Conservation (phyloP, 768 basidiomycete genomes). For the Auriscalpium orientale region DNA sequence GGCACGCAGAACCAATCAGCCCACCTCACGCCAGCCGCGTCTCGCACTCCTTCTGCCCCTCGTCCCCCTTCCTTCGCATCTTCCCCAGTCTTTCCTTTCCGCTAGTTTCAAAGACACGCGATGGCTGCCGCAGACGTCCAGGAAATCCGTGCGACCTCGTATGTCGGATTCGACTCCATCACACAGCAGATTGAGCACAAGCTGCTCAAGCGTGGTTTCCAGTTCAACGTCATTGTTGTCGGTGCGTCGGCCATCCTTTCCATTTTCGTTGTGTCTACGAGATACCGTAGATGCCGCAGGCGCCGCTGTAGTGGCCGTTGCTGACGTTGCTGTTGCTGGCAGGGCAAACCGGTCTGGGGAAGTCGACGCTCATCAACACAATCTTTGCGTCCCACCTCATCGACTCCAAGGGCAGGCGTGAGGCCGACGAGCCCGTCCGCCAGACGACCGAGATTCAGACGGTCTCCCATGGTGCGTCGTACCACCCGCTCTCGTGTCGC, state of each 20-base stretch:
- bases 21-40: neutral
- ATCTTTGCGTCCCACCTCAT: slow-evolving; percentile 98
- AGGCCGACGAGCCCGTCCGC: slow-evolving; percentile 80
- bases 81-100: slow-evolving; percentile 1
- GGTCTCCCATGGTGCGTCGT: slow-evolving; percentile 77
- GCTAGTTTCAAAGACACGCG: neutral
- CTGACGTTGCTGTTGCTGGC: neutral
- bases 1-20: neutral
- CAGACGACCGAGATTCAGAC: slow-evolving; percentile 97
- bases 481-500: neutral
- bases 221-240: slow-evolving; percentile 97
- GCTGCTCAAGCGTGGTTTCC: slow-evolving; percentile 97
- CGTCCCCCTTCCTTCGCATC: neutral
- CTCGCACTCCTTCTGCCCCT: neutral
- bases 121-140: slow-evolving; percentile 25
- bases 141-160: slow-evolving; percentile 86
- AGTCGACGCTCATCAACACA: slow-evolving; percentile 98
- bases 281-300: neutral
- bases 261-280: neutral
- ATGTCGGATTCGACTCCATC: slow-evolving; percentile 98
- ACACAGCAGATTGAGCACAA: slow-evolving; percentile 98
- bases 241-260: slow-evolving; percentile 45
- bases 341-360: slow-evolving; percentile 98
- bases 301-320: neutral
- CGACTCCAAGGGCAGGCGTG: slow-evolving; percentile 91